Conservation (phyloP, 345 rosid genomes). For the Sapria himalayana region DNA sequence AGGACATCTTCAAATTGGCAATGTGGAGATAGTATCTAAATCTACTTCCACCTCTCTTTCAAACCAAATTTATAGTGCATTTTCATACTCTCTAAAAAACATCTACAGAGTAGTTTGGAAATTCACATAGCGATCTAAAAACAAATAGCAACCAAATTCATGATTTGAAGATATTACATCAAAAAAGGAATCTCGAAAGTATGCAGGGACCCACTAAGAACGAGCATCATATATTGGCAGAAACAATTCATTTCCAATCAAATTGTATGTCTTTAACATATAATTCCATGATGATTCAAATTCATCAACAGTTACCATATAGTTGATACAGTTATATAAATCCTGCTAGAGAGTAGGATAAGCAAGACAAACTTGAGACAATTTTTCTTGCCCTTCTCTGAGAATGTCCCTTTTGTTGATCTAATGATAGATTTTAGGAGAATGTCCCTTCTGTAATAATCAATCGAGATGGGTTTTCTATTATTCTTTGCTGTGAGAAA, state of each 20-base stretch:
- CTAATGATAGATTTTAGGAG: constrained; percentile 41
- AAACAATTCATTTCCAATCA: constrained; percentile 43
- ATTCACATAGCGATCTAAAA: constrained; percentile 43
- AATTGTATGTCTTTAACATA: constrained; percentile 28
- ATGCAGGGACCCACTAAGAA: constrained; percentile 56
- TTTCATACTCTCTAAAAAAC: constrained; percentile 43
- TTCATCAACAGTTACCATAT: constrained; percentile 37
- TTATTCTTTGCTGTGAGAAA: constrained; percentile 48
- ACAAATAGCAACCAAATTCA: constrained; percentile 27
- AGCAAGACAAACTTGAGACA: constrained; percentile 34
- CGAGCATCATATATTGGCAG: constrained; percentile 41
- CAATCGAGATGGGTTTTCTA: constrained; percentile 29
- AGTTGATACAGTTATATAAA: constrained; percentile 43
- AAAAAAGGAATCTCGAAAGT: constrained; percentile 40
- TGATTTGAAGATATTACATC: constrained; percentile 40
- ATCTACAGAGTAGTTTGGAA: constrained; percentile 36
- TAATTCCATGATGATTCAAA: constrained; percentile 38
- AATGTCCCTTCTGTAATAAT: constrained; percentile 50
- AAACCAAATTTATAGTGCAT: constrained; percentile 29
- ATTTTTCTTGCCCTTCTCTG: constrained; percentile 58
- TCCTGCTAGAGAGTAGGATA: constrained; percentile 42
- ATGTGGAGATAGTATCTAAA: constrained; percentile 31
- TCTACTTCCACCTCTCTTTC: constrained; percentile 53
- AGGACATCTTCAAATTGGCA: constrained; percentile 38
- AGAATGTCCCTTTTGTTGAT: constrained; percentile 57